These are phyloP conservation scores for Hericium coralloides DNA, from an alignment of 768 basidiomycete genomes.

Conservation along the genomic window DNA sequence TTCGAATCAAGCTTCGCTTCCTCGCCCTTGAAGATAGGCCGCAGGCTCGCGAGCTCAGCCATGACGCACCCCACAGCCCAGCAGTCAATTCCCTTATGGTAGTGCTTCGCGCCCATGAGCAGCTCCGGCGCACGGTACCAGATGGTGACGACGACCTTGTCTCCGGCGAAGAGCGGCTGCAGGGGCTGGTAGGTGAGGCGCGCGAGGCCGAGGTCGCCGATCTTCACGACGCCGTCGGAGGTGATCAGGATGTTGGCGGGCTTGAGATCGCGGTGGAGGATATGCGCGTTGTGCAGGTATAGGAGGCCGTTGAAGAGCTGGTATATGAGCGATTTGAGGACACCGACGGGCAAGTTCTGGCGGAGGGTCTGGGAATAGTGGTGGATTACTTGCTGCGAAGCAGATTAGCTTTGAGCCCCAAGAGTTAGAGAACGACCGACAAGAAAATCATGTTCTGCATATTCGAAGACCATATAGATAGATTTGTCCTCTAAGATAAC, in stretches of 20 bases:
- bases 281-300: slow-evolving; percentile 91
- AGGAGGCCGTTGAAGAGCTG: slow-evolving; percentile 91
- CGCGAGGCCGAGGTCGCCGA: slow-evolving; percentile 95
- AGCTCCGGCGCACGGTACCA: slow-evolving; percentile 99
- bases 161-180: slow-evolving; percentile 84
- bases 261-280: slow-evolving; percentile 95
- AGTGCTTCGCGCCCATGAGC: slow-evolving; percentile 93
- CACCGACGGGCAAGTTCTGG: slow-evolving; percentile 57
- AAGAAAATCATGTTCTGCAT: slow-evolving; percentile 97
- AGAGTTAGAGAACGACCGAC: slow-evolving; percentile 34
- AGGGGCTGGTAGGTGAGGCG: slow-evolving; percentile 86
- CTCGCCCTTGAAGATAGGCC: slow-evolving; percentile 98
- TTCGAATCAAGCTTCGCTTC: slow-evolving; percentile 96
- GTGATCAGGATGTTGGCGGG: slow-evolving; percentile 98
- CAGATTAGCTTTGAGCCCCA: not conserved
- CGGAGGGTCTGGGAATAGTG: slow-evolving; percentile 92
- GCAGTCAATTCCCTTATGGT: slow-evolving; percentile 92
- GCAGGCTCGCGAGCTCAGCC: slow-evolving; percentile 85
- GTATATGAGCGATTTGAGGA: slow-evolving; percentile 89
- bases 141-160: slow-evolving; percentile 98
- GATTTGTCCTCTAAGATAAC: slow-evolving; percentile 97
- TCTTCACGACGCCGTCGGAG: slow-evolving; percentile 83
- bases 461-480: slow-evolving; percentile 99
- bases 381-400: slow-evolving; percentile 91
- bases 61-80: slow-evolving; percentile 99